Conservation (phyloP, 371 early-diverging fungal species). For the Mucor saturninus region DNA sequence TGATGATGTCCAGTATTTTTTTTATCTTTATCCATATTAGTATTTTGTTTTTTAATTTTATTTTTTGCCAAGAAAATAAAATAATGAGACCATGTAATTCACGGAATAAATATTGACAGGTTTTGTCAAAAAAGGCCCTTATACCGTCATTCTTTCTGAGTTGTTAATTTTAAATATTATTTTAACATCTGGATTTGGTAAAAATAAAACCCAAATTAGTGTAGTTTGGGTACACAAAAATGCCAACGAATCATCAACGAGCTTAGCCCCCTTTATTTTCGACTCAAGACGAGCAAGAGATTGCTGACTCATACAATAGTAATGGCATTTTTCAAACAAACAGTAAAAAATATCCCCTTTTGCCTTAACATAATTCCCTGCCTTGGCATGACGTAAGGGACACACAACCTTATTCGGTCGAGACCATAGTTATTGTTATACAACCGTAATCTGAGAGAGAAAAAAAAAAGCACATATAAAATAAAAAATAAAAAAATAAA, state of each 20-base stretch:
- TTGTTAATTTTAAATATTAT: background rate
- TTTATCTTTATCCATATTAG: too few relatives aligned
- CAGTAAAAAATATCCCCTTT: too few relatives aligned
- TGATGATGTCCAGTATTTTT: too few relatives aligned
- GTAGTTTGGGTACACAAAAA: background rate
- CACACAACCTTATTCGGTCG: too few relatives aligned
- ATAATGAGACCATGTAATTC: too few relatives aligned
- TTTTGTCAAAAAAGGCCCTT: too few relatives aligned
- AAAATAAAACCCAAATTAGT: background rate
- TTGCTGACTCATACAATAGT: too few relatives aligned
- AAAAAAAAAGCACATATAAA: background rate
- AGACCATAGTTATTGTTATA: background rate
- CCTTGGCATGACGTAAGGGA: too few relatives aligned
- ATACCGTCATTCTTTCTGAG: background rate
- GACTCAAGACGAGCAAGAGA: background rate
- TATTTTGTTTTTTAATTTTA: too few relatives aligned
- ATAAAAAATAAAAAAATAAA: background rate
- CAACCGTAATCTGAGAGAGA: slow-evolving; percentile 1
- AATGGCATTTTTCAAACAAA: too few relatives aligned
- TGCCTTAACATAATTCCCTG: too few relatives aligned
- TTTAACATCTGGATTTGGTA: slow-evolving; percentile 1
- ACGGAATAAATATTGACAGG: background rate
- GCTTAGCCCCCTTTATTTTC: background rate
- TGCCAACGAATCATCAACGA: background rate
- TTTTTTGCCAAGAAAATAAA: too few relatives aligned